Base-by-base conservation (phyloP, 768 basidiomycete genomes). In the Lanmaoa pseudosensibilis region DNA sequence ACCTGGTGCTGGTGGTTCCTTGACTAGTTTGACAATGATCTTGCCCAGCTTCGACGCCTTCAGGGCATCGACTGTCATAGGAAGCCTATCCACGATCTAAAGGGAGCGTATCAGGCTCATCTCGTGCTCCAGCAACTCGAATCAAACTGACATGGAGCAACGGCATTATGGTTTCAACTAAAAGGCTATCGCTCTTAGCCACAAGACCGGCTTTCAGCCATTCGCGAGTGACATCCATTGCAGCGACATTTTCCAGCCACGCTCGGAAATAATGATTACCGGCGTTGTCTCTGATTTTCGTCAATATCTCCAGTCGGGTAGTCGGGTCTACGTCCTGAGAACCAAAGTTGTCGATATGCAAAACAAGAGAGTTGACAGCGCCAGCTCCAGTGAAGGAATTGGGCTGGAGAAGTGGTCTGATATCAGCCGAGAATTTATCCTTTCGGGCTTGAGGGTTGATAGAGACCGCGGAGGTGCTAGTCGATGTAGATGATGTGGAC, bases 181-280 rank as follows among this genome's bases (percentile, higher is more conserved):
- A 69, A 58, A 79, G 74, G 53, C 68, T 75, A 54, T 86, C 84
- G 54, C 69, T 75, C 57, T 83, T 83, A 46, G 78, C 81, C 30
- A 79, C 77, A 55, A 83, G 81, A 23, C 82, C 88, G 2, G 86
- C 78, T 73, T 86, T 90, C 56, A 94, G 73, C 92, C 92, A 94
- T 62, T 90, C 88, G 47, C 88, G 81, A 41, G 88, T 83, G 36
- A 92, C 79, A 57, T 89, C 88, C 76, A 93, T 85, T 18, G 90
- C 92, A 38, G 72, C 70, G 43, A 67, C n/a, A 68, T 89, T 91
- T 69, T 91, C 90, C 16, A 84, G 81, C 90, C 91, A 93, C 5
- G 90, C 90, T 41, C 89, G 84, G 69, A 89, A 92, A 67, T 93
- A 94, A 64, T 90, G 88, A 67, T 92, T 90, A 40, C 85, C 88